Percentiles rank a stretch among this genome's conserved stretches.
Conservation (phyloP, 2,329 filamentous ascomycete genomes). For the Leptographium procerum region DNA sequence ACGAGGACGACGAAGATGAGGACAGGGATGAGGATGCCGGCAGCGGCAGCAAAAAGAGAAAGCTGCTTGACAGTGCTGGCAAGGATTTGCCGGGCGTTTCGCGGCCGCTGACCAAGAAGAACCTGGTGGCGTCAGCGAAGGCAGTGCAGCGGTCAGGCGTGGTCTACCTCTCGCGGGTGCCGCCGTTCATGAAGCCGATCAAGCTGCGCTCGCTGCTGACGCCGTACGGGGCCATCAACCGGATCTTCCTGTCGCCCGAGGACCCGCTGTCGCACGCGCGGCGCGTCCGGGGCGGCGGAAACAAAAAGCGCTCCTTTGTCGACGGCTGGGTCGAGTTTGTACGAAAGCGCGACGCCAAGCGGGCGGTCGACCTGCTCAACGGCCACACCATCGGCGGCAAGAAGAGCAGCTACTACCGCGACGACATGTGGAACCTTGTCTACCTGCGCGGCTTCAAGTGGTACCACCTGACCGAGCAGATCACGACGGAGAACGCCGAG, state of each 20-base stretch:
- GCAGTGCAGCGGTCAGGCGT: constrained; percentile 66
- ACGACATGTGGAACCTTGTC: constrained; percentile 76
- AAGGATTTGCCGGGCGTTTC: constrained; percentile 32
- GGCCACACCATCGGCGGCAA: constrained; percentile 70
- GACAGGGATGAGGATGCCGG: background rate
- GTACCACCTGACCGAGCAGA: constrained; percentile 63
- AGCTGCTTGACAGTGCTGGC: background rate
- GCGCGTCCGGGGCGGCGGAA: constrained; percentile 62
- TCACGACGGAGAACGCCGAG: constrained; percentile 72
- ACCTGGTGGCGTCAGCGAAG: constrained; percentile 52
- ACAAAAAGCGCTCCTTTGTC: constrained; percentile 70
- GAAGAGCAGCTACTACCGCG: constrained; percentile 72
- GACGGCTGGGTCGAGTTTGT: constrained; percentile 84
- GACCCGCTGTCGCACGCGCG: constrained; percentile 53
- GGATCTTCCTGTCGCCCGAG: constrained; percentile 71
- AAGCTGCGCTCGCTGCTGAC: constrained; percentile 66
- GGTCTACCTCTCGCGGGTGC: constrained; percentile 71
- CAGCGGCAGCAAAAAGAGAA: constrained; percentile 5
- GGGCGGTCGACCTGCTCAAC: constrained; percentile 66
- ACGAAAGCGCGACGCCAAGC: constrained; percentile 64
- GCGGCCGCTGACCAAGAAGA: constrained; percentile 51
- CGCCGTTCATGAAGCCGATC: constrained; percentile 77
- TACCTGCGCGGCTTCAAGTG: constrained; percentile 81
- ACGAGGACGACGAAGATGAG: constrained; percentile 1
- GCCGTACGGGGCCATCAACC: constrained; percentile 64